A percentile compares a stretch with the other conserved stretches of the same genome.
Evolutionary conservation across 163 green algal species (phyloP).

Genomic region (Trebouxiophyceae sp.): DNA sequence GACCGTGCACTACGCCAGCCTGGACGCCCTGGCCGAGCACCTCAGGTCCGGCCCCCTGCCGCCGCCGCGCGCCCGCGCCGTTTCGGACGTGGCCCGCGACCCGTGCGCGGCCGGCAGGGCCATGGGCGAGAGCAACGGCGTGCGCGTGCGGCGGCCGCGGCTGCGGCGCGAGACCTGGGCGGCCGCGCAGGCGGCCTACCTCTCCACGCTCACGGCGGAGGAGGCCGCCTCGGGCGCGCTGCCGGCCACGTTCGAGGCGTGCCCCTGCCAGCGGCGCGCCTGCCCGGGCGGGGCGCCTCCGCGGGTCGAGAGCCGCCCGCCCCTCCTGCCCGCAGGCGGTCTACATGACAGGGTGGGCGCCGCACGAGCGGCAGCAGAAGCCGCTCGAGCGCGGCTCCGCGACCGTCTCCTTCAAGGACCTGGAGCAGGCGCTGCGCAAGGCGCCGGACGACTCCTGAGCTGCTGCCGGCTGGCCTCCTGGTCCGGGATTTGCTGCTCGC

Average conservation of each 20-base stretch:
- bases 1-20: slow-evolving; percentile 56
- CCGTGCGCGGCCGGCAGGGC: not conserved
- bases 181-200: slow-evolving; percentile 43
- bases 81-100: too few relatives aligned
- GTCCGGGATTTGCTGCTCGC: too few relatives aligned
- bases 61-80: not conserved
- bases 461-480: too few relatives aligned
- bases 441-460: too few relatives aligned
- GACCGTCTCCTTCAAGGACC: slow-evolving; percentile 67
- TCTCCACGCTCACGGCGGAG: slow-evolving; percentile 41
- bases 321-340: too few relatives aligned
- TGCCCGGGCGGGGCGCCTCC: too few relatives aligned
- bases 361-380: slow-evolving; percentile 60
- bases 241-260: slow-evolving; percentile 52
- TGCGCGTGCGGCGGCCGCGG: slow-evolving; percentile 22
- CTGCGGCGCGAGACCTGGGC: slow-evolving; percentile 52
- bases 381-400: slow-evolving; percentile 63
- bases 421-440: slow-evolving; percentile 7
- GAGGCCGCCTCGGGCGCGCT: slow-evolving; percentile 25
- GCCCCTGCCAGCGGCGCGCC: too few relatives aligned
- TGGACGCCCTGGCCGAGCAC: slow-evolving; percentile 60
- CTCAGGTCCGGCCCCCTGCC: slow-evolving; percentile 42
- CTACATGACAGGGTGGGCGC: slow-evolving; percentile 91
- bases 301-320: too few relatives aligned
- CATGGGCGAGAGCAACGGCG: slow-evolving; percentile 74